A percentile compares a stretch with the other conserved stretches of the same genome.
Evolutionary conservation across 1,284 basidiomycete genomes (phyloP).

Genomic region (Cronartium quercuum): DNA sequence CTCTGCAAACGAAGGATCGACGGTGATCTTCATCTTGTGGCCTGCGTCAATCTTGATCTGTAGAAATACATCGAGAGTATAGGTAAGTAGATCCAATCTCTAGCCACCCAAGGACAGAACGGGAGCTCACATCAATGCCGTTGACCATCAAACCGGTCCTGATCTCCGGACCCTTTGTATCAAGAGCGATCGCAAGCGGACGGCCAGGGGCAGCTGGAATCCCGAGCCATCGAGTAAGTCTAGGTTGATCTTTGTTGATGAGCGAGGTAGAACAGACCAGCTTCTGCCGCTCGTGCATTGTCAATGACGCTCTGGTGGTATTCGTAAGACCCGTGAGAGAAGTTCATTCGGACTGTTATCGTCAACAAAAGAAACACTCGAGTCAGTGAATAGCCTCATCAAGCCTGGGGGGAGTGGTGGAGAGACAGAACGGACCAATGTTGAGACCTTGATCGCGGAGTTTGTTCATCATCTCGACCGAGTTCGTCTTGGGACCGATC

Average conservation of each 20-base stretch:
- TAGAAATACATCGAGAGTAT: not conserved
- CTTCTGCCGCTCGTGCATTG: constrained; percentile 80
- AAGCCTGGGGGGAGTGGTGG: not conserved
- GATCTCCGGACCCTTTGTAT: constrained; percentile 99
- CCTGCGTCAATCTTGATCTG: constrained; percentile 78
- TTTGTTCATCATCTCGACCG: constrained; percentile 71
- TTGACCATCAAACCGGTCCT: constrained; percentile 90
- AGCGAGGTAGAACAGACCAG: constrained; percentile 57
- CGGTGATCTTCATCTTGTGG: constrained; percentile 88
- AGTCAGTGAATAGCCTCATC: not conserved
- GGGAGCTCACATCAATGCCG: constrained; percentile 65
- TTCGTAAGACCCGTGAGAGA: constrained; percentile 91
- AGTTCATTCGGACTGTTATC: constrained; percentile 86
- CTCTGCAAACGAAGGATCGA: constrained; percentile 74
- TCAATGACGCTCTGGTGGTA: constrained; percentile 97
- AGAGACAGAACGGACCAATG: constrained; percentile 63
- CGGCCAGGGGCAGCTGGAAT: constrained; percentile 57
- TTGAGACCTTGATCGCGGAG: constrained; percentile 85
- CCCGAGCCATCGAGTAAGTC: not conserved
- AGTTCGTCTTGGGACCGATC: constrained; percentile 90
- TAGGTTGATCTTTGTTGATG: constrained; percentile 52
- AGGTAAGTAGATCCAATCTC: not conserved
- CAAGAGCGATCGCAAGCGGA: constrained; percentile 93
- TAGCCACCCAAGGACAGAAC: not conserved
- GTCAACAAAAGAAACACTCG: constrained; percentile 2